Evolutionary conservation across 163 green algal genomes (phyloP), one percentile per base, ranked within the genome.

Genomic region (Scenedesmus sp.): DNA sequence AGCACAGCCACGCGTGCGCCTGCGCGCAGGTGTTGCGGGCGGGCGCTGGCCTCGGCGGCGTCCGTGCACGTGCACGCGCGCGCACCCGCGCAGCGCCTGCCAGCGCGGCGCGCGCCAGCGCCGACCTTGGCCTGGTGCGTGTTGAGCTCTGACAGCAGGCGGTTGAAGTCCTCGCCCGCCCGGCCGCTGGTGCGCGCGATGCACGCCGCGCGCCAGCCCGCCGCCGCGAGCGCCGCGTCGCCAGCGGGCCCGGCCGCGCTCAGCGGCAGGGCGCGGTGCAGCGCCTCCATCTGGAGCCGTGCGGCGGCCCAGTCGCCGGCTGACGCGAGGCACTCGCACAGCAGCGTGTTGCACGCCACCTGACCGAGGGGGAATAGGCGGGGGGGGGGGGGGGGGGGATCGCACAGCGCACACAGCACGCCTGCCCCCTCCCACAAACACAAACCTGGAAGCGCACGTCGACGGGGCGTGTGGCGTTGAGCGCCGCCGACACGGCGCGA

Each of bases 271-370:
- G 47, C 24, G 70, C 70, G 53, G 42, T 57, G 33, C 65, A 85
- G 6, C 7, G 71, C 70, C 17, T 90, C 85, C 31, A 77, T 72
- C 3, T 76, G 66, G 0, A 48, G 54, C 33, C 86, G 62, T 0
- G 69, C 83, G 24, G 83, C 70, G 29, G 17, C 36, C 83, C 83
- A 90, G 31, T 78, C 66, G 15, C 76, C 63, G 7, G 64, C 74
- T 13, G 66, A 65, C 22, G 80, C 64, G 54, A 90, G 50, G 45
- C 80, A 79, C 70, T 90, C 86, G 45, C 87, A 28, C 36, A 86
- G 66, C 47, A 90, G 65, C 26, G 78, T 77, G 58, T 88, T 88
- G 44, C 85, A 69, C 11, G 51, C 62, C 63, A 90, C 83, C 85
- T 90, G 85, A 29, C 56, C 26, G 36, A 34, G 18, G 79, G 60